Percentiles rank a stretch among this genome's conserved stretches.
Evolutionary conservation across 257 asterid genomes (phyloP).

Genomic region (Craterostigma plantagineum): DNA sequence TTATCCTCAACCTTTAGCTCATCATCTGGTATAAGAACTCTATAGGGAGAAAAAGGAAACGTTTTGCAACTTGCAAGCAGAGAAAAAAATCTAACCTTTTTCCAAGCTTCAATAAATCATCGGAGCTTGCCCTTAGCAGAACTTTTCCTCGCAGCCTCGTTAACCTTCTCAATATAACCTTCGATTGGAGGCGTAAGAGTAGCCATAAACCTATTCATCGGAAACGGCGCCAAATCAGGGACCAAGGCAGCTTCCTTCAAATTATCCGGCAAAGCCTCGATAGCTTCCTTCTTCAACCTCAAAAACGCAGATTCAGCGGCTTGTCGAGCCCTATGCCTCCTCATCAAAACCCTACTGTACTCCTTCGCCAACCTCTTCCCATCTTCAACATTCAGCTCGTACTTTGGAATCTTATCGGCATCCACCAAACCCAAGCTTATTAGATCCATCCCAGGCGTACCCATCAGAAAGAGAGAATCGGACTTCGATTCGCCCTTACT

Average conservation of each 20-base stretch:
- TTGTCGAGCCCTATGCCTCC: constrained; percentile 74
- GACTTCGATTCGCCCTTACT: constrained; percentile 18
- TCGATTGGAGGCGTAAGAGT: constrained; percentile 89
- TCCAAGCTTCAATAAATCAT: constrained; percentile 24
- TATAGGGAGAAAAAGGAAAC: too few relatives aligned
- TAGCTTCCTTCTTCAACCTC: constrained; percentile 63
- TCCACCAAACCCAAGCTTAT: constrained; percentile 64
- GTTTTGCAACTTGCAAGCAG: too few relatives aligned
- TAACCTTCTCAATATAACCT: constrained; percentile 70
- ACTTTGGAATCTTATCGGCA: constrained; percentile 58
- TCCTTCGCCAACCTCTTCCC: constrained; percentile 73
- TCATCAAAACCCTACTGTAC: constrained; percentile 72
- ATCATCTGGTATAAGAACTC: too few relatives aligned
- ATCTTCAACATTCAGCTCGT: constrained; percentile 67
- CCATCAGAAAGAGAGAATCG: constrained; percentile 35
- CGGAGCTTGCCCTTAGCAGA: constrained; percentile 54
- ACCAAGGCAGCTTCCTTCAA: constrained; percentile 64
- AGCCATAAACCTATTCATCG: constrained; percentile 60
- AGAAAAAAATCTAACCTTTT: not conserved
- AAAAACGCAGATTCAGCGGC: constrained; percentile 55
- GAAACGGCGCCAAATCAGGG: constrained; percentile 62
- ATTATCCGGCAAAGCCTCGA: constrained; percentile 67
- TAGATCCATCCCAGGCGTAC: constrained; percentile 72
- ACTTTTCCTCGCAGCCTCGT: constrained; percentile 67
- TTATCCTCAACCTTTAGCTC: too few relatives aligned